Evolutionary conservation across 176 grass and related monocot species (phyloP).

Genomic region (Aegilops bicornis): DNA sequence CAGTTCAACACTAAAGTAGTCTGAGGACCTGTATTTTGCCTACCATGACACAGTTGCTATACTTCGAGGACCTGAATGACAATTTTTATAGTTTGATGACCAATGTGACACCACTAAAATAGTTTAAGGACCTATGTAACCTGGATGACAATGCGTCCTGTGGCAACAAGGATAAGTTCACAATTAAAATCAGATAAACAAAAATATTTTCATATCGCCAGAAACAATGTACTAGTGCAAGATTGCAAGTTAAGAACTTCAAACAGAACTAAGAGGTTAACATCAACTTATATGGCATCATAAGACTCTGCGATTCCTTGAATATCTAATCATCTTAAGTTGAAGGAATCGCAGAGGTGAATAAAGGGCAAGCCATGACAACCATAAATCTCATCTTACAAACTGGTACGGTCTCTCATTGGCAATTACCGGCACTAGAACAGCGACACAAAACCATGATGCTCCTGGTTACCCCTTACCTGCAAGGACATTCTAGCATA

Average conservation of each 20-base stretch:
- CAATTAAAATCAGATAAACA: neutral
- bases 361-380: neutral
- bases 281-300: neutral
- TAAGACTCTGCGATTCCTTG: neutral
- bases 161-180: slow-evolving; percentile 13
- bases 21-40: too few relatives aligned
- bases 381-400: neutral
- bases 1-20: too few relatives aligned
- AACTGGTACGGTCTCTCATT: too few relatives aligned
- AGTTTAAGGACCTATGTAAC: too few relatives aligned
- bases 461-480: neutral
- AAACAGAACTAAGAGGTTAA: neutral
- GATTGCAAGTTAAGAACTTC: neutral
- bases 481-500: neutral
- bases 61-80: too few relatives aligned
- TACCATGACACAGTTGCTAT: too few relatives aligned
- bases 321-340: neutral
- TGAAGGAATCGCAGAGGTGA: neutral
- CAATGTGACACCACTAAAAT: too few relatives aligned
- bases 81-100: too few relatives aligned
- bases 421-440: neutral
- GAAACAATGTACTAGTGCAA: neutral
- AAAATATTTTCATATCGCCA: neutral
- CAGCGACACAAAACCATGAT: neutral
- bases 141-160: slow-evolving; percentile 43